Base-by-base conservation (phyloP, 1,139 yeast genomes). In the Kurtzmaniella natalensis region DNA sequence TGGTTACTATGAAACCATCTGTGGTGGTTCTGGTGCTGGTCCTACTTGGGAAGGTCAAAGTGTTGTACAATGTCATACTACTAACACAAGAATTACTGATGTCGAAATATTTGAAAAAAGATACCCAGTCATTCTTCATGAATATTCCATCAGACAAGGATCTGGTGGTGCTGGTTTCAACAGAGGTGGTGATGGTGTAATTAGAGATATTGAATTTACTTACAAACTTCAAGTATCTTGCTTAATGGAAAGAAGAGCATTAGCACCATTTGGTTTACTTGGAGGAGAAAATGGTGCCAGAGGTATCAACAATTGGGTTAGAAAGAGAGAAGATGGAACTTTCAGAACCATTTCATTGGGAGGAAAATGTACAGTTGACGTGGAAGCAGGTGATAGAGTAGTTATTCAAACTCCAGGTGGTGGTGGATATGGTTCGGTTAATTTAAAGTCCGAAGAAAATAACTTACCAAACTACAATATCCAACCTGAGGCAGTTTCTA, bases 1-100 rank as follows among this genome's bases (percentile, higher is more conserved):
- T 50, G 72, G 79, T 4, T 65, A 68, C 47, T 68, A 69, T 41
- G 75, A 69, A 40, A 69, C 75, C 5, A 68, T 69, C 7, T 67
- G 73, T 46, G 75, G 75, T 17, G 75, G 75, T 1, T 59, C 70
- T 19, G 75, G 75, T 4, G 74, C 73, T 3, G 74, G 72, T 2
- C 72, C 72, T 8, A 61, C 69, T 3, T 67, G 72, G 72, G 57
- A 68, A 38, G 75, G 75, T 1, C 72, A 65, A 43, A 57, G 63
- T 15, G 74, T 57, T 2, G 73, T 69, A 2, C 74, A 69, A 46
- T 67, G 72, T 37, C 73, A 69, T 41, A 68, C 72, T 17, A 69
- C 75, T 17, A 69, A 69, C 43, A 69, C 75, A 15, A 53, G 74
- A 46, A 69, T 68, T 44, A 69, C 75, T 3, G 75, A 69, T 41